Conservation (phyloP, 331 rosid genomes). For the Cucumis variabilis region DNA sequence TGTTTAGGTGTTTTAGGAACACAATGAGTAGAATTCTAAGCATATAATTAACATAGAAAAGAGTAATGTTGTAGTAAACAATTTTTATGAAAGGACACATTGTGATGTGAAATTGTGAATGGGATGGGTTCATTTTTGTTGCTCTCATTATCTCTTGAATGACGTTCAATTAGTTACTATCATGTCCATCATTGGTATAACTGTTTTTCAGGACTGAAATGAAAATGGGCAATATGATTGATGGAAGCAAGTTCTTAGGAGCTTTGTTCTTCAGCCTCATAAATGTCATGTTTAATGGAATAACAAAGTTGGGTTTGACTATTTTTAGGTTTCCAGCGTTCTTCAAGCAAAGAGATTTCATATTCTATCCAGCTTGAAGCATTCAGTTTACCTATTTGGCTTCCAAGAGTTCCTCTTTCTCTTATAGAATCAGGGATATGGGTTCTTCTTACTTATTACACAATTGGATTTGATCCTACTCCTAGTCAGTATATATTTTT, state of each 20-base stretch:
- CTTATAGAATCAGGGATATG: constrained; percentile 57
- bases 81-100: too few relatives aligned
- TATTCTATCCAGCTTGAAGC: constrained; percentile 76
- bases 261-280: constrained; percentile 62
- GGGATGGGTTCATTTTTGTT: too few relatives aligned
- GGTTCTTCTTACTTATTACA: constrained; percentile 62
- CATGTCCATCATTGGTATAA: constrained; percentile 48
- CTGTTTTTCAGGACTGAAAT: constrained; percentile 62
- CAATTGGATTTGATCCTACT: constrained; percentile 76
- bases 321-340: too few relatives aligned
- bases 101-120: too few relatives aligned
- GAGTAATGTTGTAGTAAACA: too few relatives aligned
- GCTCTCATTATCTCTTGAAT: too few relatives aligned
- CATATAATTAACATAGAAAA: background rate
- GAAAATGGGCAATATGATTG: constrained; percentile 54
- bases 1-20: too few relatives aligned
- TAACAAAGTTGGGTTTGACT: too few relatives aligned
- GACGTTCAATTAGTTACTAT: too few relatives aligned
- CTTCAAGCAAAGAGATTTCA: constrained; percentile 66
- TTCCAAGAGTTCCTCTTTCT: constrained; percentile 64
- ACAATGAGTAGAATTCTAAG: too few relatives aligned
- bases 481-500: constrained; percentile 52
- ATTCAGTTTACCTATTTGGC: constrained; percentile 56
- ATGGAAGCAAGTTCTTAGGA: constrained; percentile 52
- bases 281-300: constrained; percentile 73